phyloP scores from a whole-genome alignment of 441 rosid species.

The Adansonia gregorii region DNA sequence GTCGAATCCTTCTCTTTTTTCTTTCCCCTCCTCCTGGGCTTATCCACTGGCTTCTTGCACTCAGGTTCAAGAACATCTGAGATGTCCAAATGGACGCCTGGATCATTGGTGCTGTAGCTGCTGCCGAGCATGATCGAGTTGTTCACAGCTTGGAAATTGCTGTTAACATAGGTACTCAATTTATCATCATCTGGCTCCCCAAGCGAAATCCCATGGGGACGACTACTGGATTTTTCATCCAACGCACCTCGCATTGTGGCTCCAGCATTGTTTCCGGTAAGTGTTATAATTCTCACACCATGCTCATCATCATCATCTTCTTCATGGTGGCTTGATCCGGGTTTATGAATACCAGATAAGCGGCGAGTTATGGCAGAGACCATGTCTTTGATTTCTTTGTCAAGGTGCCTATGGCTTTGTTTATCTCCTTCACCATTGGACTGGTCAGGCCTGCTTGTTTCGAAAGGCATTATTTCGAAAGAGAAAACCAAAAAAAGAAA shows the following conservation, averaged over 20 bases:
- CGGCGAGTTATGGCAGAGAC: constrained; percentile 57
- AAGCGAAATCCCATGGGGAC: constrained; percentile 25
- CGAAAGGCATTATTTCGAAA: constrained; percentile 37
- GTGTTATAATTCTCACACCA: constrained; percentile 63
- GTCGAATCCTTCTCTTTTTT: constrained; percentile 45
- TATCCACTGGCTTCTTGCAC: constrained; percentile 29
- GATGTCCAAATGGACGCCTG: constrained; percentile 84
- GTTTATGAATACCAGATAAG: constrained; percentile 46
- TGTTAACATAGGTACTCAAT: constrained; percentile 66
- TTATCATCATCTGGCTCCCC: constrained; percentile 49
- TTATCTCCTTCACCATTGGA: constrained; percentile 42
- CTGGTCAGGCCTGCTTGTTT: constrained; percentile 38
- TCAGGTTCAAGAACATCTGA: constrained; percentile 47
- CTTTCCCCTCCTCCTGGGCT: constrained; percentile 39
- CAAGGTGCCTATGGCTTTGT: constrained; percentile 36
- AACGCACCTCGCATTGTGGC: constrained; percentile 72
- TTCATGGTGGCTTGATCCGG: constrained; percentile 47
- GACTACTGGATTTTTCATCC: constrained; percentile 39
- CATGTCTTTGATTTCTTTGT: constrained; percentile 63
- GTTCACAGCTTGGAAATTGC: constrained; percentile 86
- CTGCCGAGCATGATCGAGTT: constrained; percentile 82
- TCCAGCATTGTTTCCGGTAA: constrained; percentile 78
- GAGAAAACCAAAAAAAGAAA: background rate
- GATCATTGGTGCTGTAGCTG: constrained; percentile 71
- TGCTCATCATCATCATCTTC: constrained; percentile 45